These are phyloP conservation scores for Solanum phureja DNA, from an alignment of 257 asterid genomes.

Conservation along the genomic window DNA sequence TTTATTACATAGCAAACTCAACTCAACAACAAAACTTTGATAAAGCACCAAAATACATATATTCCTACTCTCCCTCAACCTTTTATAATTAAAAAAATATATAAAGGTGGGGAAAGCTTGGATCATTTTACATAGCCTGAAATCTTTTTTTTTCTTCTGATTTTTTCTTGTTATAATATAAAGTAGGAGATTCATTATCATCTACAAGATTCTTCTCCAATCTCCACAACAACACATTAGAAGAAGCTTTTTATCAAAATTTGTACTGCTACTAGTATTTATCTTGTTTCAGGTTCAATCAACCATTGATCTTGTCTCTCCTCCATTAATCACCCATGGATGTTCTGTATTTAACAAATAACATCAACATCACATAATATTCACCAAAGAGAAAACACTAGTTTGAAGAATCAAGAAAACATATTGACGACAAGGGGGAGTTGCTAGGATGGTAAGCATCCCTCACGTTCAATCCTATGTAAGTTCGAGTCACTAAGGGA, in stretches of 20 bases:
- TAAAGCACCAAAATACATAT: background rate
- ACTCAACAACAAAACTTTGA: background rate
- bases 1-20: background rate
- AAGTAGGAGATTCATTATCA: background rate
- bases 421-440: background rate
- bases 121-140: background rate
- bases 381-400: background rate
- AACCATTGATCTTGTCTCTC: background rate
- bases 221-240: background rate
- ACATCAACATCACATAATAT: background rate
- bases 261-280: background rate
- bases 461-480: accelerated
- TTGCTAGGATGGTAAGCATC: background rate
- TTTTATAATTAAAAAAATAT: background rate
- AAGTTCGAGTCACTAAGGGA: too few species aligned
- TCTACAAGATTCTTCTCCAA: background rate
- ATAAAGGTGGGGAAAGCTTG: background rate
- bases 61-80: constrained; percentile 2
- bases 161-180: background rate
- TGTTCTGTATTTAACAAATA: background rate
- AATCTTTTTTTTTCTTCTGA: background rate
- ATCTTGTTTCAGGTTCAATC: background rate
- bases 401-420: background rate
- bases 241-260: background rate
- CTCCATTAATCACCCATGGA: constrained; percentile 6